A percentile compares a stretch with the other conserved stretches of the same genome.
phyloP scores from a whole-genome alignment of 2,329 filamentous ascomycete genomes.

The Ceratocystis lukuohia region DNA sequence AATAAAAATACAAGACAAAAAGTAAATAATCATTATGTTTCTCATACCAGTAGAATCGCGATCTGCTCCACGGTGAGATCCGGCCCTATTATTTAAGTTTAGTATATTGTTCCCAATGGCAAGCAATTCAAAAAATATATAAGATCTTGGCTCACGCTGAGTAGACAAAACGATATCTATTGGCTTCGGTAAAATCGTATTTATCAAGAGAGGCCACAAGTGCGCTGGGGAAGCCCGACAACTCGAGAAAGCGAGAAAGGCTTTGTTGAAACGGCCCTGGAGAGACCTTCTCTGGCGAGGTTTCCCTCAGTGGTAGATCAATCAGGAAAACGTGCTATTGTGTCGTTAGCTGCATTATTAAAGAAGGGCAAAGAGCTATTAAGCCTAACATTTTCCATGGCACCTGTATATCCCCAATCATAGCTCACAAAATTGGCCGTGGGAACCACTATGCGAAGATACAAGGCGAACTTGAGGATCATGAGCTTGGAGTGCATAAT shows the following conservation, averaged over 20 bases:
- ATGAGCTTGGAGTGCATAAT: constrained; percentile 94
- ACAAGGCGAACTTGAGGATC: constrained; percentile 61
- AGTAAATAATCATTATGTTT: not conserved
- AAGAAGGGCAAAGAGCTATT: constrained; percentile 1
- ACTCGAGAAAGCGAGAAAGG: constrained; percentile 54
- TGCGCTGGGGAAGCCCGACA: constrained; percentile 49
- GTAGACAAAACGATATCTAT: constrained; percentile 66
- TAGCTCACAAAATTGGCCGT: constrained; percentile 74
- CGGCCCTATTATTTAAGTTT: constrained; percentile 33
- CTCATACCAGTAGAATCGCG: constrained; percentile 32
- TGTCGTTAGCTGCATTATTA: constrained; percentile 1
- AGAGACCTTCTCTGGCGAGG: not conserved
- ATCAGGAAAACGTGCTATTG: constrained; percentile 71
- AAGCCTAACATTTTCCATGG: constrained; percentile 64
- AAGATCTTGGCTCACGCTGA: constrained; percentile 52
- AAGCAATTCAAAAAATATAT: not conserved
- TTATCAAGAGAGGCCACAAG: constrained; percentile 55
- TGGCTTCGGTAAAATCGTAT: constrained; percentile 71
- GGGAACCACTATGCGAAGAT: constrained; percentile 70
- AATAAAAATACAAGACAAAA: constrained; percentile 6
- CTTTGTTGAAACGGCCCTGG: constrained; percentile 51
- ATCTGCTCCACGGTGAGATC: constrained; percentile 38
- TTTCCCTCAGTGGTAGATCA: constrained; percentile 54
- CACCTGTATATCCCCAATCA: constrained; percentile 78
- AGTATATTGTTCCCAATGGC: constrained; percentile 14